phyloP scores from a whole-genome alignment of 2,329 filamentous ascomycete species.

The Beauveria pseudobassiana region DNA sequence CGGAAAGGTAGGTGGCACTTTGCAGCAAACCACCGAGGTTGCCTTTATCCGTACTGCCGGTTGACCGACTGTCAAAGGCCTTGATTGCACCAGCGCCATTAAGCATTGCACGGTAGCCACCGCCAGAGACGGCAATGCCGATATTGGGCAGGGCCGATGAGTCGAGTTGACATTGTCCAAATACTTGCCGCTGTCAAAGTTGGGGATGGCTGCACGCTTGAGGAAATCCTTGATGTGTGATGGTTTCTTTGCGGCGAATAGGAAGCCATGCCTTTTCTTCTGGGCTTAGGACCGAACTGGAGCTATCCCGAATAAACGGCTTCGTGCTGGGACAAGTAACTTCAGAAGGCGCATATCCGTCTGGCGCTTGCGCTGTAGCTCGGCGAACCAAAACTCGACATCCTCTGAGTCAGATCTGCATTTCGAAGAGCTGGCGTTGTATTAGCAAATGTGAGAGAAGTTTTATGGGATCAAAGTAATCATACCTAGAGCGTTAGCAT shows the following conservation, averaged over 20 bases:
- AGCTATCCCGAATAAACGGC: conserved; percentile 58
- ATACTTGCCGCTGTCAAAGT: conserved; percentile 69
- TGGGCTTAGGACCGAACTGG: conserved; percentile 48
- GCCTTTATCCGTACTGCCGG: conserved; percentile 37
- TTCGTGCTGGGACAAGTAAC: conserved; percentile 63
- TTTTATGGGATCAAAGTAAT: too few species aligned
- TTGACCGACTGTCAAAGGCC: conserved; percentile 69
- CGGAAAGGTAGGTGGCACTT: conserved; percentile 70
- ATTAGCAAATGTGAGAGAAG: neutral
- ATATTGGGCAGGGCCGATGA: conserved; percentile 45
- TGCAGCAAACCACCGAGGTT: conserved; percentile 78
- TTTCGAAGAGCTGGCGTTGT: neutral
- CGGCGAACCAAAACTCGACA: conserved; percentile 8
- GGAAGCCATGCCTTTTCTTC: conserved; percentile 70
- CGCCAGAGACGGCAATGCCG: conserved; percentile 71
- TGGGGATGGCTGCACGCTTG: conserved; percentile 61
- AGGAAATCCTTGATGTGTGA: conserved; percentile 72
- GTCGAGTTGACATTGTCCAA: conserved; percentile 37
- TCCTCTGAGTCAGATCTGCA: neutral
- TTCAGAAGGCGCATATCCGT: conserved; percentile 60
- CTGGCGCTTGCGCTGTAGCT: conserved; percentile 20
- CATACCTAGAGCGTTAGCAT: neutral
- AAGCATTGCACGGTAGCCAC: conserved; percentile 80
- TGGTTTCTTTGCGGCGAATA: conserved; percentile 62
- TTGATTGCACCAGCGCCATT: conserved; percentile 74